These are phyloP conservation scores for Leccinum subgranulosum DNA, from an alignment of 768 basidiomycete genomes.

Conservation along the genomic window DNA sequence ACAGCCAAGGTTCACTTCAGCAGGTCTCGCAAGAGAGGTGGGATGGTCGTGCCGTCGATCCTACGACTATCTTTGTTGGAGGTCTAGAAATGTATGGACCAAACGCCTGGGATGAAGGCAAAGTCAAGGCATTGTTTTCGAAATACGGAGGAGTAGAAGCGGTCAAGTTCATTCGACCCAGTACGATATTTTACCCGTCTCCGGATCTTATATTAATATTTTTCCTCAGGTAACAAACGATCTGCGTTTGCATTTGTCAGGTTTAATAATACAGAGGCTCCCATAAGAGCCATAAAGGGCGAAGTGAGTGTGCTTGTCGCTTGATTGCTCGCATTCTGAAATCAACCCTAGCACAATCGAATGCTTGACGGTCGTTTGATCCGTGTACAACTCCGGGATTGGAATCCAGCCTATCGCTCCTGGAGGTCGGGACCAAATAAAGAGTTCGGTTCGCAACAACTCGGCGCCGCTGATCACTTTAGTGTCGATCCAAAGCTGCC, in stretches of 20 bases:
- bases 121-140: constrained; percentile 54
- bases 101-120: constrained; percentile 66
- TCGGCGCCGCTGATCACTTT: constrained; percentile 5
- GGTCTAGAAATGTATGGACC: constrained; percentile 65
- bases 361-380: constrained; percentile 66
- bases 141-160: constrained; percentile 63
- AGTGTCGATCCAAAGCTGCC: constrained; percentile 11
- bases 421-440: constrained; percentile 37
- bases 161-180: constrained; percentile 62
- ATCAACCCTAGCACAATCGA: constrained; percentile 59
- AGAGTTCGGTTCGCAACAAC: constrained; percentile 32
- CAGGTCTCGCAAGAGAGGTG: constrained; percentile 22
- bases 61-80: constrained; percentile 72
- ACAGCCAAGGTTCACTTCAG: constrained; percentile 17
- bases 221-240: constrained; percentile 49
- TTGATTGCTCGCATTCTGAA: constrained; percentile 1
- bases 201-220: neutral
- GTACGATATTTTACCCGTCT: constrained; percentile 39
- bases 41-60: constrained; percentile 51
- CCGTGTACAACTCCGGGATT: constrained; percentile 72
- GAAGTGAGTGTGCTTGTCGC: constrained; percentile 43
- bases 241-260: constrained; percentile 80
- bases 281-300: constrained; percentile 62
- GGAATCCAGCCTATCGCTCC: constrained; percentile 52
- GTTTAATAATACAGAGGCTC: constrained; percentile 59